Conservation (phyloP, 768 basidiomycete species). For the Amanita jacksonii region DNA sequence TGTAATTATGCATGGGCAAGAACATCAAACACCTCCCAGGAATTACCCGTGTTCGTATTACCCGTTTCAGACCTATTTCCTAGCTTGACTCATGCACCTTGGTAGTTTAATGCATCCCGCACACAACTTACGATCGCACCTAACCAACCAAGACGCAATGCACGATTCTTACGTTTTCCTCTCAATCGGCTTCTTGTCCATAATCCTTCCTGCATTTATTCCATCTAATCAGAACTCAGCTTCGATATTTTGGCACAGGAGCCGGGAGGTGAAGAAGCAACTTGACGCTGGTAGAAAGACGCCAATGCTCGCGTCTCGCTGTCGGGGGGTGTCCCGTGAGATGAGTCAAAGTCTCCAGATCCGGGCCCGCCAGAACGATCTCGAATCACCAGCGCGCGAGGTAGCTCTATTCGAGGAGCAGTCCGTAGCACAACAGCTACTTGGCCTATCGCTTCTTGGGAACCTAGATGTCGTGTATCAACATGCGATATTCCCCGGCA, state of each 20-base stretch:
- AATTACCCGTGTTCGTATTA: no score
- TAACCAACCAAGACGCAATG: no score
- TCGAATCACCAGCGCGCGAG: slow-evolving; percentile 20
- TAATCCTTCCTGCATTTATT: slow-evolving; percentile 70
- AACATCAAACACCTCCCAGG: no score
- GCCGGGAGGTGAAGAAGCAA: slow-evolving; percentile 57
- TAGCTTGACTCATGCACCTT: no score
- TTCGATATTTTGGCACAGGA: slow-evolving; percentile 65
- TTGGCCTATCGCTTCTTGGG: slow-evolving; percentile 74
- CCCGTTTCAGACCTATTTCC: no score
- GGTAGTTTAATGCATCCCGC: no score
- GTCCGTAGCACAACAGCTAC: slow-evolving; percentile 50
- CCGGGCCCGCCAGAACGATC: slow-evolving; percentile 74
- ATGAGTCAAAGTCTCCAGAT: slow-evolving; percentile 47
- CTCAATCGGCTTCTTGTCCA: slow-evolving; percentile 75
- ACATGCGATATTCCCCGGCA: slow-evolving; percentile 45
- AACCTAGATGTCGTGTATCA: slow-evolving; percentile 78
- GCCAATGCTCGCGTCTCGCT: slow-evolving; percentile 50
- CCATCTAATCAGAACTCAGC: slow-evolving; percentile 31
- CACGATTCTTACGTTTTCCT: slow-evolving; percentile 74
- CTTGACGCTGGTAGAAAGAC: slow-evolving; percentile 56
- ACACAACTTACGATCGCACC: no score
- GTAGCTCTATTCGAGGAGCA: slow-evolving; percentile 13
- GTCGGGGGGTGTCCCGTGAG: slow-evolving; percentile 54
- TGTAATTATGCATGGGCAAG: no score